These are phyloP conservation scores for Auriscalpium vulgare DNA, from an alignment of 768 basidiomycete species.

Conservation along the genomic window DNA sequence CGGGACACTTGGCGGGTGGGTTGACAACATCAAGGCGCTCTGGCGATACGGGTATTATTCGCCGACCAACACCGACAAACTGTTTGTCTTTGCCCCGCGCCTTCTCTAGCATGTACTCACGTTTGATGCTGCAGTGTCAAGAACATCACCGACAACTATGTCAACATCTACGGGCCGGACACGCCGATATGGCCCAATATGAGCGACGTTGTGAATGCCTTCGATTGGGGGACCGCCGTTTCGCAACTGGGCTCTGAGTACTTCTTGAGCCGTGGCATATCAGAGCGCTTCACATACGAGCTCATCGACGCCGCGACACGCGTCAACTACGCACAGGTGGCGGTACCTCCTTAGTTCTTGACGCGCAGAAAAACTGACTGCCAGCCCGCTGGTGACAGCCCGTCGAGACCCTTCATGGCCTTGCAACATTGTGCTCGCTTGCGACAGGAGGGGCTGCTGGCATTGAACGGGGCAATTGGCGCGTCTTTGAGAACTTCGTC, in stretches of 20 bases:
- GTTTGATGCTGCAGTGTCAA: slow-evolving; percentile 36
- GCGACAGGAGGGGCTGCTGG: slow-evolving; percentile 59
- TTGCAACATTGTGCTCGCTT: slow-evolving; percentile 67
- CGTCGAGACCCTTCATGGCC: slow-evolving; percentile 61
- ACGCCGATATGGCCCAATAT: slow-evolving; percentile 58
- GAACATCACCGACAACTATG: slow-evolving; percentile 39
- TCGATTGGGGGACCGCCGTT: slow-evolving; percentile 25
- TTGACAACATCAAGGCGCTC: slow-evolving; percentile 6
- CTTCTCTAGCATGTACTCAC: too few species aligned
- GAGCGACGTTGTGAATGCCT: slow-evolving; percentile 12
- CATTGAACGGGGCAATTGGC: slow-evolving; percentile 75
- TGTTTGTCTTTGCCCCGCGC: slow-evolving; percentile 1
- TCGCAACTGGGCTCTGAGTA: slow-evolving; percentile 48
- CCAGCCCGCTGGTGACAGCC: slow-evolving; percentile 33
- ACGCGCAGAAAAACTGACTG: neutral
- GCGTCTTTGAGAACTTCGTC: slow-evolving; percentile 79
- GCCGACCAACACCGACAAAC: neutral
- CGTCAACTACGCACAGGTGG: slow-evolving; percentile 74
- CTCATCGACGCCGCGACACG: slow-evolving; percentile 69
- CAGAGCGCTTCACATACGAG: slow-evolving; percentile 55
- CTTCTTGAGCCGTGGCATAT: slow-evolving; percentile 43
- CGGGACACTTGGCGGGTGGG: slow-evolving; percentile 1
- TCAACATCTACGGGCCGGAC: slow-evolving; percentile 44
- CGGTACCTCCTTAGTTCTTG: neutral
- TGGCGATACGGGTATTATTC: slow-evolving; percentile 9